Base-by-base conservation (phyloP, 2,329 filamentous ascomycete genomes). In the Coniella lustricola region DNA sequence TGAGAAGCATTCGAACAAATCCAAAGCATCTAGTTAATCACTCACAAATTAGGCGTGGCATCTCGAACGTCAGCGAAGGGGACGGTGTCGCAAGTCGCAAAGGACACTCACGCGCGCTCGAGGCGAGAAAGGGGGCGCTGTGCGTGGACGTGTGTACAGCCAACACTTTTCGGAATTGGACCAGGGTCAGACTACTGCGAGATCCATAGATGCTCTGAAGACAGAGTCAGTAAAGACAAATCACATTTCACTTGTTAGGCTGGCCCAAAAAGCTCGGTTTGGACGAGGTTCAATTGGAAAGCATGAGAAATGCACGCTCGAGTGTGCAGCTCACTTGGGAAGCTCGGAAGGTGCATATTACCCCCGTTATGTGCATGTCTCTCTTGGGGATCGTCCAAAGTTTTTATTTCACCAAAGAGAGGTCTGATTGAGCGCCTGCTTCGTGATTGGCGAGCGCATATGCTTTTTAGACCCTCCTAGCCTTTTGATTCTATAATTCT, bases 31-130 rank as follows among this genome's bases (percentile, higher is more conserved):
- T 33, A 14, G 10, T 21, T 25, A 17, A 43, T 7, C 17, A 62
- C 74, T 65, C 62, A 79, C 76, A 73, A 43, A 79, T 62, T 57
- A 79, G 63, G 59, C 74, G 72, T 60, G 76, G 73, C 76, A 79
- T 79, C 54, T 51, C 62, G 53, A 16, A 5, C 14, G n/a, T 22
- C 17, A 31, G 16, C 22, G 16, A 18, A 37, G 14, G 9, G 40
- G 18, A 29, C 17, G 16, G 16, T 31, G 29, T 33, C 39, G 44
- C 25, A n/a, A 32, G 16, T n/a, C 36, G 16, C 18, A 8, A 18
- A 40, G 32, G 34, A 18, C 17, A 10, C 4, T 22, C 18, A n/a
- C n/a, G 17, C 13, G n/a, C 7, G 38, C 14, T 41, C 22, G 29
- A 22, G 10, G 22, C 17, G 13, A 7, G 33, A 17, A 32, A 42